These are phyloP conservation scores for Aspergillus aculeatus DNA, from an alignment of 2,329 filamentous ascomycete genomes.

Conservation along the genomic window DNA sequence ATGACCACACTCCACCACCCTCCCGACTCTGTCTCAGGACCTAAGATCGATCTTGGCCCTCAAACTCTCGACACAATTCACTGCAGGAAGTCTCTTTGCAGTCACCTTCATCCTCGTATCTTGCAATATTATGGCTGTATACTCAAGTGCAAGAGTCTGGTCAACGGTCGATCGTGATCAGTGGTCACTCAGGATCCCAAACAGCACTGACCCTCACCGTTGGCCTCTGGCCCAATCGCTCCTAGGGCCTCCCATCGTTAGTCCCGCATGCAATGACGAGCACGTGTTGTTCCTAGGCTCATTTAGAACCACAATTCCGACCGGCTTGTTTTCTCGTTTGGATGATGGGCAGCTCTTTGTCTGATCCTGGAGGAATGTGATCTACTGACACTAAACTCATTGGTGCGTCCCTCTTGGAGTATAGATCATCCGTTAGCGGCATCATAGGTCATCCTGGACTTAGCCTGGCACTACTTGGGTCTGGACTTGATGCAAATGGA, in stretches of 20 bases:
- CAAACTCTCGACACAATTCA: too few species aligned
- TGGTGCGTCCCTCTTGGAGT: background rate
- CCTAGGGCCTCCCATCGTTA: background rate
- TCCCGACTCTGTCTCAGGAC: background rate
- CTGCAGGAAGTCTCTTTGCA: too few species aligned
- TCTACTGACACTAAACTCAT: background rate
- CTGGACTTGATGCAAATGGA: background rate
- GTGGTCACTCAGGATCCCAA: background rate
- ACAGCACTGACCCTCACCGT: background rate
- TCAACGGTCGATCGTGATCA: background rate
- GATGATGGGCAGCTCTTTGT: conserved; percentile 1
- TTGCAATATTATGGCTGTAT: background rate
- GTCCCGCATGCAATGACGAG: conserved; percentile 20
- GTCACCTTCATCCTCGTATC: background rate
- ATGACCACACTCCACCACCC: too few species aligned
- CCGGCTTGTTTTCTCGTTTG: background rate
- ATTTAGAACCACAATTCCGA: background rate
- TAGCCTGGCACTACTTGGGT: background rate
- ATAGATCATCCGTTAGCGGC: background rate
- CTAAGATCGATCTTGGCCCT: background rate
- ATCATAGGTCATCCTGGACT: background rate
- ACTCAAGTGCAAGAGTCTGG: background rate
- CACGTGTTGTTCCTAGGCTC: conserved; percentile 20
- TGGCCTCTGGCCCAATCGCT: background rate
- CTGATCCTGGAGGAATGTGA: background rate